Evolutionary conservation across 2,329 filamentous ascomycete species (phyloP).

Genomic region (Gaeumannomyces tritici): DNA sequence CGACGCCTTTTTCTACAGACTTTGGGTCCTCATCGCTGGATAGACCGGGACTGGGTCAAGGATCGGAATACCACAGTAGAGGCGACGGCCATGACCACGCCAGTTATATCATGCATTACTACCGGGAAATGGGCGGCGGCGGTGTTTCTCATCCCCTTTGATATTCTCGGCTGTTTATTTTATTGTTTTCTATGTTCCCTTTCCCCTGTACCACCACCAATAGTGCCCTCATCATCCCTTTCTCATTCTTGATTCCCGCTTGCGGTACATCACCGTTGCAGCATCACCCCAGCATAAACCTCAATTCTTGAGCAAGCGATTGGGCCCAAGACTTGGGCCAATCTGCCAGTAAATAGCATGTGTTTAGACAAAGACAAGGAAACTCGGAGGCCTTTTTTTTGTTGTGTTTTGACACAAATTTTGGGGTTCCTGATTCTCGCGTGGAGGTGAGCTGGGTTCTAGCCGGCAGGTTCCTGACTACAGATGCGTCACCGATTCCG

Average conservation of each 20-base stretch:
- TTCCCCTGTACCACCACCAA: conserved; percentile 8
- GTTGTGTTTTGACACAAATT: background rate
- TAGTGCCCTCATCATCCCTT: background rate
- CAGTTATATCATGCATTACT: background rate
- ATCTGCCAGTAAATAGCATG: background rate
- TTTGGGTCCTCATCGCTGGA: conserved; percentile 60
- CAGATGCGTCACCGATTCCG: background rate
- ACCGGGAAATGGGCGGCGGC: background rate
- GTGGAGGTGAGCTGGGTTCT: background rate
- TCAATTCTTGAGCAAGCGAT: background rate
- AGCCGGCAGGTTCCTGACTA: background rate
- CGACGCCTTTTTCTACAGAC: conserved; percentile 19
- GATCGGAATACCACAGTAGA: background rate
- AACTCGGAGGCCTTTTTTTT: background rate
- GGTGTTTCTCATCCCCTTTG: conserved; percentile 7
- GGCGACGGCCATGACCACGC: background rate
- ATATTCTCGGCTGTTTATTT: conserved; percentile 7
- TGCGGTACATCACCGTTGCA: background rate
- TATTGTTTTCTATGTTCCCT: conserved; percentile 3
- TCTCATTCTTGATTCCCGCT: background rate
- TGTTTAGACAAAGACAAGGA: background rate
- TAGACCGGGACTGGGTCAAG: conserved; percentile 15
- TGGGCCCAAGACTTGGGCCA: background rate
- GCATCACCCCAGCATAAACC: background rate
- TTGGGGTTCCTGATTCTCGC: background rate